phyloP scores from a whole-genome alignment of 768 basidiomycete genomes.

The Boletus patriciae region DNA sequence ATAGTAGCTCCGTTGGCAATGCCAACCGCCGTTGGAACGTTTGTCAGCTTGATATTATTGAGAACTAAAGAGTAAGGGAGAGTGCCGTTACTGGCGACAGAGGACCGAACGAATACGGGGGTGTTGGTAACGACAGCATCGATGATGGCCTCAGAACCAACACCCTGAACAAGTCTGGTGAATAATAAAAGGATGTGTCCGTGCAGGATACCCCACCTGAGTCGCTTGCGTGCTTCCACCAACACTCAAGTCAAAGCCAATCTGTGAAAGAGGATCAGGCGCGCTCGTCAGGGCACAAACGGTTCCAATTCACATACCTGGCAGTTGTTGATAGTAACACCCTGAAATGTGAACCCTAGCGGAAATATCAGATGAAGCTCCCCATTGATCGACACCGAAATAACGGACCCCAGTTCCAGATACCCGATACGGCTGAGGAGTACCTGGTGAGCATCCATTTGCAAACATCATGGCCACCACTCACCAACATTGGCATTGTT shows the following conservation, averaged over 20 bases:
- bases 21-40: constrained; percentile 38
- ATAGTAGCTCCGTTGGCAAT: constrained; percentile 31
- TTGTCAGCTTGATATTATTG: constrained; percentile 35
- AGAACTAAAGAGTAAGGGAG: constrained; percentile 38
- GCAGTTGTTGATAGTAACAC: constrained; percentile 46
- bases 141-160: constrained; percentile 45
- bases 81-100: constrained; percentile 27
- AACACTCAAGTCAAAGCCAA: constrained; percentile 48
- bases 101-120: constrained; percentile 42
- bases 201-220: constrained; percentile 30
- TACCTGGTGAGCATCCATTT: neutral
- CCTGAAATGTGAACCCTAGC: constrained; percentile 53
- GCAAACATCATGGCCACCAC: neutral
- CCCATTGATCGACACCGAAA: neutral
- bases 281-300: neutral
- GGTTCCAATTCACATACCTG: constrained; percentile 4
- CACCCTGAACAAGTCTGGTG: constrained; percentile 29
- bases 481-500: constrained; percentile 45
- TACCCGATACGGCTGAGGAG: constrained; percentile 26
- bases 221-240: constrained; percentile 34
- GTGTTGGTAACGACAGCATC: constrained; percentile 49
- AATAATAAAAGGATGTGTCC: neutral
- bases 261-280: constrained; percentile 12
- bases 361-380: constrained; percentile 1
- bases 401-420: constrained; percentile 45